Base-by-base conservation (phyloP, 805 yeast species). In the Metschnikowia hibisci region DNA sequence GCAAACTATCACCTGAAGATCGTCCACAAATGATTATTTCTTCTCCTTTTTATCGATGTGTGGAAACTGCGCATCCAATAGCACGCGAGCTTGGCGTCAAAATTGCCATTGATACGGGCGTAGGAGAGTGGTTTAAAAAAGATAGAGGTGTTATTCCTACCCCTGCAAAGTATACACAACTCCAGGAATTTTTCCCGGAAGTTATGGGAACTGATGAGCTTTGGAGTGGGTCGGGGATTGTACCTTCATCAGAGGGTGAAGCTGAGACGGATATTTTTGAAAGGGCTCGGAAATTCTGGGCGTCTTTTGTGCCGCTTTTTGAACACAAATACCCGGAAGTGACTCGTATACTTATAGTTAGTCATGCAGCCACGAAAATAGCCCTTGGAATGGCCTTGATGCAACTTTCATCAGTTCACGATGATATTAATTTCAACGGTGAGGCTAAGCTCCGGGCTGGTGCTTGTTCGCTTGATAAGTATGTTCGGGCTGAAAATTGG, bases 281-380 rank as follows among this genome's bases (percentile, higher is more conserved):
- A 4, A 74, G 99, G 49, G 78, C 86, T 48, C 50, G 60, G 16
- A 32, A 43, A 6, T 84, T 87, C 46, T 69, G 90, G 73, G 49
- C 60, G 0, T 57, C 57, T 28, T 80, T 91, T 52, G 62, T 87
- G 2, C 78, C 82, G 2, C 69, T 66, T 39, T 70, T 87, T 41
- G 84, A 82, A 49, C 45, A 55, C 6, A 66, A 73, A 46, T 75
- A 66, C 54, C 95, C 96, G 0, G 66, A 79, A 2, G 67, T 80
- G 26, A 78, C 81, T 29, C 70, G 80, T 0, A 68, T 93, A 6
- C 55, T 93, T 16, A 66, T 91, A n/a, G 81, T 87, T 22, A 81
- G 96, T 4, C 98, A 93, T 64, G 99, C 98, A 1, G 97, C 98
- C 3, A 77, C 95, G 4, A 87, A 88, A 61, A 87, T 89, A 47